phyloP scores from a whole-genome alignment of 2,329 filamentous ascomycete species.

The Cyphellophora europaea region DNA sequence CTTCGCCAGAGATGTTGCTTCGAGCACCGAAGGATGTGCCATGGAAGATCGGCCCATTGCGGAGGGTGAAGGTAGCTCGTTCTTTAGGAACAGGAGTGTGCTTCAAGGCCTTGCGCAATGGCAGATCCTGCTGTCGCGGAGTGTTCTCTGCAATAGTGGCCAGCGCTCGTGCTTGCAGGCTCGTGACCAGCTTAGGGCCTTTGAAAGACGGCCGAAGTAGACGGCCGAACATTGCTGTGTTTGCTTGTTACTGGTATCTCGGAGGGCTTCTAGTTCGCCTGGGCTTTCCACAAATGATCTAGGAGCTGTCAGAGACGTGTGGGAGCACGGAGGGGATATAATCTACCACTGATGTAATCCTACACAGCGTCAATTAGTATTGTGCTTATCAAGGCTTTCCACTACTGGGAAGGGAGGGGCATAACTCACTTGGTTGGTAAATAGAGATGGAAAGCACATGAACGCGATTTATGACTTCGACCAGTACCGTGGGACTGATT shows the following conservation, averaged over 20 bases:
- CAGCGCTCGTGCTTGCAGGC: constrained; percentile 24
- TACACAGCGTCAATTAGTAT: constrained; percentile 28
- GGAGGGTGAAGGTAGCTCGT: constrained; percentile 88
- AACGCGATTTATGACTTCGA: no score
- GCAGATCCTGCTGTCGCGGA: constrained; percentile 29
- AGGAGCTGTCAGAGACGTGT: constrained; percentile 15
- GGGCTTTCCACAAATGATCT: constrained; percentile 62
- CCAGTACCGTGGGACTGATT: no score
- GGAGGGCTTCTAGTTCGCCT: constrained; percentile 45
- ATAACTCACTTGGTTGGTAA: constrained; percentile 70
- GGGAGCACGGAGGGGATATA: constrained; percentile 18
- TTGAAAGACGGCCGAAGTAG: constrained; percentile 42
- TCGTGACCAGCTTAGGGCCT: constrained; percentile 31
- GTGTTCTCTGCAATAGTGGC: constrained; percentile 14
- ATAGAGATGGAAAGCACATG: constrained; percentile 71
- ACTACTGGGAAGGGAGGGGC: constrained; percentile 7
- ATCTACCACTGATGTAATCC: constrained; percentile 58
- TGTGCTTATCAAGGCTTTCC: constrained; percentile 9
- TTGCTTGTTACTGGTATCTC: constrained; percentile 4
- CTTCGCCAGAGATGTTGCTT: constrained; percentile 93
- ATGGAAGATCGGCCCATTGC: constrained; percentile 90
- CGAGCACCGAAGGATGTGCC: constrained; percentile 96
- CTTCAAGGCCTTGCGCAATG: constrained; percentile 28
- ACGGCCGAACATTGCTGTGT: constrained; percentile 44
- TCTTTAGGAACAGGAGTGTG: constrained; percentile 62